phyloP scores from a whole-genome alignment of 768 basidiomycete species.

The Pisolithus sp. region DNA sequence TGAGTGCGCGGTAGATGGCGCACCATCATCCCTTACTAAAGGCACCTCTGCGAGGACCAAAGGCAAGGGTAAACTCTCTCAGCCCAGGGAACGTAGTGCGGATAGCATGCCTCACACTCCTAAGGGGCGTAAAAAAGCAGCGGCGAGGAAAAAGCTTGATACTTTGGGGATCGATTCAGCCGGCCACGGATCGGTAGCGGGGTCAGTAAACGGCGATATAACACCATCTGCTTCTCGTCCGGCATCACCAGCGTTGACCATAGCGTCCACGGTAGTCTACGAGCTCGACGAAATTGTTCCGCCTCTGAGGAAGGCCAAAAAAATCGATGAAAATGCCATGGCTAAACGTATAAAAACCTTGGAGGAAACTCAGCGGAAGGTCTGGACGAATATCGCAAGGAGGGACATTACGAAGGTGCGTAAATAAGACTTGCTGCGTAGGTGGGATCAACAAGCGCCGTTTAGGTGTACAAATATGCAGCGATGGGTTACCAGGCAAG shows the following conservation, averaged over 20 bases:
- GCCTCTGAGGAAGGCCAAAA: constrained; percentile 69
- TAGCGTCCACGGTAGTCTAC: constrained; percentile 55
- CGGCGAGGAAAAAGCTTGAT: constrained; percentile 52
- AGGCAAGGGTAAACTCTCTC: constrained; percentile 45
- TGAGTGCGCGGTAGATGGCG: constrained; percentile 37
- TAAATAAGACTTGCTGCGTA: not conserved
- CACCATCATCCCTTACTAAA: constrained; percentile 30
- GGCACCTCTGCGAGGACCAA: constrained; percentile 32
- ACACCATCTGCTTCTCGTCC: constrained; percentile 69
- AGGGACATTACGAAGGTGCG: constrained; percentile 78
- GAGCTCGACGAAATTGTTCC: constrained; percentile 67
- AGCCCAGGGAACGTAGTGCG: constrained; percentile 47
- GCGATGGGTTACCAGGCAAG: constrained; percentile 59
- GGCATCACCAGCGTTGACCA: constrained; percentile 53
- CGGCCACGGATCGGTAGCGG: constrained; percentile 44
- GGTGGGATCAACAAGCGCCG: constrained; percentile 4
- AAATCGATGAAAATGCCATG: constrained; percentile 66
- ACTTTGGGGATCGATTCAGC: constrained; percentile 45
- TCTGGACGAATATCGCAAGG: constrained; percentile 85
- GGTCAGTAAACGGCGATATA: constrained; percentile 56
- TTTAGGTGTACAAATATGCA: constrained; percentile 76
- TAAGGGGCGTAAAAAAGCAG: constrained; percentile 52
- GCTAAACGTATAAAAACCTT: constrained; percentile 68
- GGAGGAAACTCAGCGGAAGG: constrained; percentile 81
- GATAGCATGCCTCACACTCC: constrained; percentile 47